Percentiles rank a stretch among this genome's conserved stretches.
phyloP scores from a whole-genome alignment of 257 asterid genomes.

The Knoxia roxburghii region DNA sequence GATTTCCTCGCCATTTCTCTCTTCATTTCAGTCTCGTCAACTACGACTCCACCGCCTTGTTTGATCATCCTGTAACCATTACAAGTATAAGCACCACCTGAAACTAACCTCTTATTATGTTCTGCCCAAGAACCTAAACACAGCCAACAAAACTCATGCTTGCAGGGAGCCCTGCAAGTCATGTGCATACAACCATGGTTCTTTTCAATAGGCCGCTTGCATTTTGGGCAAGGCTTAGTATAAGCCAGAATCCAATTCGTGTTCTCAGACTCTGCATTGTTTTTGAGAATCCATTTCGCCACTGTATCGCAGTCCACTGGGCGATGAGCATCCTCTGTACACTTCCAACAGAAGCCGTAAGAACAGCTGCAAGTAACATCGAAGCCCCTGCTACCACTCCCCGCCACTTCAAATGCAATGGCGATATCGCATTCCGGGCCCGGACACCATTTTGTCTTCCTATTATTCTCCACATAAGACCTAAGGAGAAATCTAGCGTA shows the following conservation, averaged over 20 bases:
- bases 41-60: conserved; percentile 77
- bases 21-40: conserved; percentile 84
- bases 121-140: conserved; percentile 94
- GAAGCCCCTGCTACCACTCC: conserved; percentile 76
- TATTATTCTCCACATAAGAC: conserved; percentile 83
- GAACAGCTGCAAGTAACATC: conserved; percentile 86
- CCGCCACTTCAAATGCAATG: conserved; percentile 55
- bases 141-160: conserved; percentile 91
- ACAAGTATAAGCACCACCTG: conserved; percentile 70
- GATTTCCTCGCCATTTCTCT: conserved; percentile 99
- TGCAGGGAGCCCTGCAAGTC: conserved; percentile 99
- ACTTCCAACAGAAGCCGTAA: conserved; percentile 88
- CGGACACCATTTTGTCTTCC: conserved; percentile 98
- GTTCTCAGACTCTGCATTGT: conserved; percentile 97
- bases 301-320: conserved; percentile 96
- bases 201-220: conserved; percentile 99
- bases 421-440: conserved; percentile 92
- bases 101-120: conserved; percentile 81
- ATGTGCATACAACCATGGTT: conserved; percentile 99
- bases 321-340: conserved; percentile 98
- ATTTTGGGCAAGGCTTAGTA: conserved; percentile 98
- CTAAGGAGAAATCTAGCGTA: conserved; percentile 68
- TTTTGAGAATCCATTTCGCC: conserved; percentile 82
- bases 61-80: conserved; percentile 81
- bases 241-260: conserved; percentile 98